Evolutionary conservation across 1,284 basidiomycete genomes (phyloP).

Genomic region (Singerocomus inundabilis): DNA sequence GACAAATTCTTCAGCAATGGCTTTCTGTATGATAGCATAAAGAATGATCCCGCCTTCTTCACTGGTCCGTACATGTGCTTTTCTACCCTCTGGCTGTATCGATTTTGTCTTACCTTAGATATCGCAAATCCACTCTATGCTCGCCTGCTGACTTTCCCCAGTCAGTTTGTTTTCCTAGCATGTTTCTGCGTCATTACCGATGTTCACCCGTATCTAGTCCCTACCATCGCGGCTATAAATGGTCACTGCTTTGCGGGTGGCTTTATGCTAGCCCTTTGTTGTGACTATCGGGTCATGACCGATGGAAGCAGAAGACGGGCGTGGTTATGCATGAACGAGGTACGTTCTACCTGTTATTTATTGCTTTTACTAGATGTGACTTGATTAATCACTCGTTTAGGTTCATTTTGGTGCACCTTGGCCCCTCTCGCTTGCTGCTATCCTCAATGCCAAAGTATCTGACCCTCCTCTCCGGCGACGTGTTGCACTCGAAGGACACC

Average conservation of each 20-base stretch:
- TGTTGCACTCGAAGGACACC: conserved; percentile 80
- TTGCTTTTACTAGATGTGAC: neutral
- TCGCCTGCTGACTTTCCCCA: conserved; percentile 66
- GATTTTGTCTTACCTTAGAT: conserved; percentile 33
- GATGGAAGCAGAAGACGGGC: conserved; percentile 75
- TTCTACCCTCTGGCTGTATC: neutral
- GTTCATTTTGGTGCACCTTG: conserved; percentile 81
- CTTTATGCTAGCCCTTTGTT: conserved; percentile 76
- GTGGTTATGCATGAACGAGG: conserved; percentile 94
- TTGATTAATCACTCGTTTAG: conserved; percentile 38
- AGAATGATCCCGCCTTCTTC: conserved; percentile 72
- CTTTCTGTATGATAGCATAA: conserved; percentile 43
- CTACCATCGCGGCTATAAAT: conserved; percentile 86
- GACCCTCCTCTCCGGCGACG: conserved; percentile 65
- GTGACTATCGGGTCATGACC: conserved; percentile 90
- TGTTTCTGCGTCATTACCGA: neutral
- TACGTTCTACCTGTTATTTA: conserved; percentile 26
- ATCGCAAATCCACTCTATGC: conserved; percentile 54
- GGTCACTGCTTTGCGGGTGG: conserved; percentile 91
- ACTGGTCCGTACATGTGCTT: conserved; percentile 46
- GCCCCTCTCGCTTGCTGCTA: conserved; percentile 69
- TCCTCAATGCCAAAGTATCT: conserved; percentile 68
- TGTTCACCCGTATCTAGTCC: conserved; percentile 45
- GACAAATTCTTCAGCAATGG: conserved; percentile 93
- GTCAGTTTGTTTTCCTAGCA: conserved; percentile 48